Base-by-base conservation (phyloP, 208 protist genomes). In the Trypanosomatidae sp. region DNA sequence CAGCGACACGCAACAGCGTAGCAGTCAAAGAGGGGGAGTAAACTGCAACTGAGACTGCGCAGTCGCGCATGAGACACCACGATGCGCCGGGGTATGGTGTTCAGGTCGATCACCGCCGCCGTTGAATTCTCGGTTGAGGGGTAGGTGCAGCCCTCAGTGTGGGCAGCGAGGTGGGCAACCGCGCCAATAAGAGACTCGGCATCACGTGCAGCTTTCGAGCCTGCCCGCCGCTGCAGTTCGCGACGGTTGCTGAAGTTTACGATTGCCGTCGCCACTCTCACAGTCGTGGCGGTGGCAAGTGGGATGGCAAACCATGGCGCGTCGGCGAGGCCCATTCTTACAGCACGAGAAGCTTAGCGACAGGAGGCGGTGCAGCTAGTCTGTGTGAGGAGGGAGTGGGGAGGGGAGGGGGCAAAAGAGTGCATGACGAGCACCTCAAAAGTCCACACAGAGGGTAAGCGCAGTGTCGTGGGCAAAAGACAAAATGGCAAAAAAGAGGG, bases 21-120 rank as follows among this genome's bases (percentile, higher is more conserved):
- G 67, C 68, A 69, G 33, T 84, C 71, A 41, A 80, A 77, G 19
- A 81, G 25, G 13, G 53, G 2, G 15, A 62, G 36, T 69, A 84
- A 55, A 25, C 33, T 44, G 17, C 17, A 44, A 17, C 49, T 36
- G 30, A 69, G 2, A 15, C 47, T 39, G 17, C 49, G 47, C 25
- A 49, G 44, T 17, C 49, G 52, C 25, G 0, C 53, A 39, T 1
- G 46, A 8, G 53, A 12, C 6, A 55, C 69, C 22, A 30, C 17
- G 70, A 52, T 55, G 66, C n/a, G 33, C 49, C 25, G 70, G 41
- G 50, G 46, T 15, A 10, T 12, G 0, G 70, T 73, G 71, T 80
- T 80, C 52, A 72, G 25, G 3, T 62, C n/a, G 15, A 72, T 62
- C 33, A 41, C 44, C 10, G 22, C 15, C 19, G 60, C 22, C 10